Evolutionary conservation across 306 rosid genomes (phyloP).

Genomic region (Begonia peltatifolia): DNA sequence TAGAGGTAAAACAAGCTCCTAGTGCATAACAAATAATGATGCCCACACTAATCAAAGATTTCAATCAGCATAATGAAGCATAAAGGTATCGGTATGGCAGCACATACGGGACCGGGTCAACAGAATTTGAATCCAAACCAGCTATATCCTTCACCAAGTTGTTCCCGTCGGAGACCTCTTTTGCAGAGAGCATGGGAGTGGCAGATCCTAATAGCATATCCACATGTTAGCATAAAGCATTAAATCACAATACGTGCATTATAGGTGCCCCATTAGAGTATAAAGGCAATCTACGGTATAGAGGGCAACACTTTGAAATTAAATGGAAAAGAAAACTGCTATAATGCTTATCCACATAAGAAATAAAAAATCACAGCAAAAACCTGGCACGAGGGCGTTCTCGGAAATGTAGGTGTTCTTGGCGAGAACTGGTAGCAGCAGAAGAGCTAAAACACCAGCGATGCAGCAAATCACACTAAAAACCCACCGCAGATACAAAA

Average conservation of each 20-base stretch:
- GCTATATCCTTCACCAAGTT: constrained; percentile 42
- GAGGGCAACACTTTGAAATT: not conserved
- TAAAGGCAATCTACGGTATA: not conserved
- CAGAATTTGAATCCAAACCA: constrained; percentile 22
- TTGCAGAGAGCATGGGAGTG: constrained; percentile 50
- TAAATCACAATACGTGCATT: not conserved
- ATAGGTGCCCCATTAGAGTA: not conserved
- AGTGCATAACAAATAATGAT: no score
- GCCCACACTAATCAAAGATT: no score
- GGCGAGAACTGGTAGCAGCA: constrained; percentile 76
- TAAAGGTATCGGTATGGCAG: not conserved
- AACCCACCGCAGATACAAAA: constrained; percentile 3
- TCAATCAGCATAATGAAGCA: not conserved
- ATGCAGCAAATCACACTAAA: constrained; percentile 48
- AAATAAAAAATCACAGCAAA: not conserved
- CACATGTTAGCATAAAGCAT: not conserved
- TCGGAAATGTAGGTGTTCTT: constrained; percentile 90
- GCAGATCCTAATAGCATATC: constrained; percentile 41
- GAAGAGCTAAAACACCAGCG: constrained; percentile 63
- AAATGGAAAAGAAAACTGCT: no score
- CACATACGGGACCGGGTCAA: constrained; percentile 28
- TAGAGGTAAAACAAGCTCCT: no score
- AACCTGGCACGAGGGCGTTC: constrained; percentile 96
- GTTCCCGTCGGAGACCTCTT: constrained; percentile 53
- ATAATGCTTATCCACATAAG: no score